Conservation (phyloP, 257 asterid species). For the Solanum acaule region DNA sequence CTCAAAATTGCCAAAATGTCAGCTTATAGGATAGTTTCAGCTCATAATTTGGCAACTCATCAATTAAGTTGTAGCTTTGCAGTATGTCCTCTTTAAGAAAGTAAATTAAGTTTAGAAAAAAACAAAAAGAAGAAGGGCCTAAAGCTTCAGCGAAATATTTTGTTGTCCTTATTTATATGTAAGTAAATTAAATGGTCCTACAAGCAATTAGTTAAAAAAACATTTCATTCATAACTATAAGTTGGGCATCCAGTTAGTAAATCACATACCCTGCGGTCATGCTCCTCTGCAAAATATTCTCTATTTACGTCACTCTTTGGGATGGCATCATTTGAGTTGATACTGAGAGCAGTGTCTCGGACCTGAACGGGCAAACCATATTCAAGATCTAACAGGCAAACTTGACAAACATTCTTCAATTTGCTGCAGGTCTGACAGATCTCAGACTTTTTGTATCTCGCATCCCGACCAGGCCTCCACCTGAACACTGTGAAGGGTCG, state of each 20-base stretch:
- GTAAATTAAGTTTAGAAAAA: neutral
- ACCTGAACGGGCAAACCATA: constrained; percentile 98
- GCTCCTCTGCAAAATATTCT: constrained; percentile 97
- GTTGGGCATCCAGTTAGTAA: neutral
- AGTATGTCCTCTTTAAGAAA: neutral
- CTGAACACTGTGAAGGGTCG: constrained; percentile 92
- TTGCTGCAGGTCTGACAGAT: constrained; percentile 97
- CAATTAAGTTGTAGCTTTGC: neutral
- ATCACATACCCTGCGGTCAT: constrained; percentile 75
- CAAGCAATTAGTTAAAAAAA: neutral
- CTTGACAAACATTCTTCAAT: constrained; percentile 97
- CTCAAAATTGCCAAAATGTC: neutral
- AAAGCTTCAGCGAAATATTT: neutral
- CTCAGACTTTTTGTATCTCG: constrained; percentile 89
- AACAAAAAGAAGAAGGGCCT: neutral
- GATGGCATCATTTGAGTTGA: constrained; percentile 82
- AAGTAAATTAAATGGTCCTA: neutral
- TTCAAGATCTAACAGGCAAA: constrained; percentile 94
- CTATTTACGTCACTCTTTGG: constrained; percentile 97
- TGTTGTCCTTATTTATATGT: neutral
- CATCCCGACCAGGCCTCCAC: constrained; percentile 99
- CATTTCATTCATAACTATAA: neutral
- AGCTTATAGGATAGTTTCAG: neutral
- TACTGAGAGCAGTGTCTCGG: constrained; percentile 85
- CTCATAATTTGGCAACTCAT: neutral